A percentile compares a stretch with the other conserved stretches of the same genome.
Evolutionary conservation across 2,329 filamentous ascomycete genomes (phyloP).

Genomic region (Stromatinia cepivora): DNA sequence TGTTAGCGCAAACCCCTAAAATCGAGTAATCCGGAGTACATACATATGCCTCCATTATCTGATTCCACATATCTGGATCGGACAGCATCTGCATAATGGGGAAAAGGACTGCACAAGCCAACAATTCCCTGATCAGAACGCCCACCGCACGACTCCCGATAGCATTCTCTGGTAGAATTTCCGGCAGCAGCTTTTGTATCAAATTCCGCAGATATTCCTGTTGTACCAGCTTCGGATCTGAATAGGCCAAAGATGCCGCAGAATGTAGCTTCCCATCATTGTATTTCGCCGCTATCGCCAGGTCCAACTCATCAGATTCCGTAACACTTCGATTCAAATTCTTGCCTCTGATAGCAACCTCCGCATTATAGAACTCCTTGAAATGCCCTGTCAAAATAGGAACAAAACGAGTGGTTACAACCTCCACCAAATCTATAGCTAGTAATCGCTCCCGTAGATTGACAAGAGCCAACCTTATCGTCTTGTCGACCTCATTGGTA

Average conservation of each 20-base stretch:
- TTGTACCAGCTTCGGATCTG: conserved; percentile 80
- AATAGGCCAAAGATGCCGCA: conserved; percentile 78
- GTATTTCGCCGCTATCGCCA: conserved; percentile 95
- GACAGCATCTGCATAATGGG: conserved; percentile 78
- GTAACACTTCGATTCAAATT: conserved; percentile 88
- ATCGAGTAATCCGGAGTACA: conserved; percentile 27
- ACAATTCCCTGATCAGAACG: conserved; percentile 81
- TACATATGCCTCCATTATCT: conserved; percentile 83
- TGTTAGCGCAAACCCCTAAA: conserved; percentile 24
- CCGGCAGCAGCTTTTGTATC: conserved; percentile 70
- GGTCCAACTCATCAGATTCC: conserved; percentile 92
- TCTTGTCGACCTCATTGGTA: conserved; percentile 80
- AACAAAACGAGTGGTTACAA: conserved; percentile 77
- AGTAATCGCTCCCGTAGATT: conserved; percentile 71
- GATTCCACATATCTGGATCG: conserved; percentile 97
- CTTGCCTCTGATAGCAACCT: conserved; percentile 80
- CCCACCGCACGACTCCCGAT: conserved; percentile 78
- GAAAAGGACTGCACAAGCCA: conserved; percentile 86
- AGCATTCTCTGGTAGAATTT: conserved; percentile 70
- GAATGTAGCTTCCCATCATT: conserved; percentile 84
- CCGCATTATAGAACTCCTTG: conserved; percentile 86
- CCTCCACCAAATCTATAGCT: conserved; percentile 78
- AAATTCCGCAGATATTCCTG: conserved; percentile 84
- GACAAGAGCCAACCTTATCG: conserved; percentile 70
- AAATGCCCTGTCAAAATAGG: conserved; percentile 88